Conservation (phyloP, 2,329 filamentous ascomycete genomes). For the Sporothrix dimorphospora region DNA sequence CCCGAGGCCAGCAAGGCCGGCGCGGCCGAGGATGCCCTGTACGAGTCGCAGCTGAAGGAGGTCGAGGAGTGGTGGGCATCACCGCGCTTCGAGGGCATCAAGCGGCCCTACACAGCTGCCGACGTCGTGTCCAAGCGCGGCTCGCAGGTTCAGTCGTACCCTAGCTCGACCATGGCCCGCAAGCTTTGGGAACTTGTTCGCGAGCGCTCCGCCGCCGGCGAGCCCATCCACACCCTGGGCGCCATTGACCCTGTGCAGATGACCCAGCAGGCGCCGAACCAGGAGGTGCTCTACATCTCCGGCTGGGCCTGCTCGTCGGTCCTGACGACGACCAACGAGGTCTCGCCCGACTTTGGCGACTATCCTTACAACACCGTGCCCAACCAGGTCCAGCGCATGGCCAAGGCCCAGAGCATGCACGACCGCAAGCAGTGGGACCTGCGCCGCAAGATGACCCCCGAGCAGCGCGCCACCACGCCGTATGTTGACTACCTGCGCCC, state of each 20-base stretch:
- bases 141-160: conserved; percentile 81
- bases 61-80: conserved; percentile 91
- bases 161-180: conserved; percentile 90
- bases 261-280: conserved; percentile 95
- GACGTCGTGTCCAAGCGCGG: conserved; percentile 95
- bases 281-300: conserved; percentile 94
- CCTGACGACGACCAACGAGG: conserved; percentile 92
- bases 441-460: conserved; percentile 74
- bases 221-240: conserved; percentile 90
- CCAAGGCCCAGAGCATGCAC: conserved; percentile 96
- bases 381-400: conserved; percentile 93
- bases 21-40: conserved; percentile 80
- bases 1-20: conserved; percentile 77
- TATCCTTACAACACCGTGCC: conserved; percentile 99
- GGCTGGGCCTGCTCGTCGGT: conserved; percentile 97
- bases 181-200: conserved; percentile 91
- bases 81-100: conserved; percentile 84
- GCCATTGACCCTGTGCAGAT: conserved; percentile 99
- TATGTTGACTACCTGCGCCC: conserved; percentile 93
- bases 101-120: conserved; percentile 84
- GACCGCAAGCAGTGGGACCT: conserved; percentile 94
- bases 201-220: conserved; percentile 73
- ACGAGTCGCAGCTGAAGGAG: conserved; percentile 79
- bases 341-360: conserved; percentile 96
- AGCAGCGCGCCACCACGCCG: conserved; percentile 73